Percentiles rank a stretch among this genome's conserved stretches.
Conservation (phyloP, 2,329 filamentous ascomycete species). For the Trichoderma arundinaceum region DNA sequence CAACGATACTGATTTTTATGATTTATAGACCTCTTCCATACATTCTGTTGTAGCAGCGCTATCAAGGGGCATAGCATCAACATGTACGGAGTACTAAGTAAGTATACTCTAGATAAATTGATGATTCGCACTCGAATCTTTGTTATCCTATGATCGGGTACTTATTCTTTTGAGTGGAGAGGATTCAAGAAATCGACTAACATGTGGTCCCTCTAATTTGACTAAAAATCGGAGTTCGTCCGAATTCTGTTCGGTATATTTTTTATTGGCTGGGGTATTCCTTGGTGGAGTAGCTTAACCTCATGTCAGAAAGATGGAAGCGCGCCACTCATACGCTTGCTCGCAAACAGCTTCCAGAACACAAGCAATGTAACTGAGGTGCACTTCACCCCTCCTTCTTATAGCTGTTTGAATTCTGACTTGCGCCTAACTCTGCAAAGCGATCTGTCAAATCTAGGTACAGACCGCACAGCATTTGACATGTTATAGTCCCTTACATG, state of each 20-base stretch:
- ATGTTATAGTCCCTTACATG: background rate
- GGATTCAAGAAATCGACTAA: conserved; percentile 2
- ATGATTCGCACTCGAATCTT: background rate
- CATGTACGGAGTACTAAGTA: background rate
- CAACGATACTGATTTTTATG: too few relatives aligned
- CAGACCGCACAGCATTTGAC: background rate
- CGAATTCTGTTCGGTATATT: conserved; percentile 3
- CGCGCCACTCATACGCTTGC: background rate
- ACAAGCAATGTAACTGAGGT: background rate
- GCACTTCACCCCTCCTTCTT: background rate
- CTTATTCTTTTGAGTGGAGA: background rate
- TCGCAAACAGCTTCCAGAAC: background rate
- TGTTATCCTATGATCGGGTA: background rate
- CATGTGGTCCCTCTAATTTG: background rate
- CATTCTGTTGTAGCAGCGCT: too few relatives aligned
- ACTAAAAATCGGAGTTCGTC: background rate
- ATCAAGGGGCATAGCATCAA: too few relatives aligned
- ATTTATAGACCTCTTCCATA: too few relatives aligned
- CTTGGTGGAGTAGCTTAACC: background rate
- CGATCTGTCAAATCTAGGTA: background rate
- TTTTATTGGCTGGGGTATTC: conserved; percentile 1
- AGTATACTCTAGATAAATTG: background rate
- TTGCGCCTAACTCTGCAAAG: background rate
- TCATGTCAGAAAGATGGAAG: background rate
- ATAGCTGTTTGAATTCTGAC: background rate